phyloP scores from a whole-genome alignment of 495 filamentous ascomycete species.

The Xylaria palmicola region DNA sequence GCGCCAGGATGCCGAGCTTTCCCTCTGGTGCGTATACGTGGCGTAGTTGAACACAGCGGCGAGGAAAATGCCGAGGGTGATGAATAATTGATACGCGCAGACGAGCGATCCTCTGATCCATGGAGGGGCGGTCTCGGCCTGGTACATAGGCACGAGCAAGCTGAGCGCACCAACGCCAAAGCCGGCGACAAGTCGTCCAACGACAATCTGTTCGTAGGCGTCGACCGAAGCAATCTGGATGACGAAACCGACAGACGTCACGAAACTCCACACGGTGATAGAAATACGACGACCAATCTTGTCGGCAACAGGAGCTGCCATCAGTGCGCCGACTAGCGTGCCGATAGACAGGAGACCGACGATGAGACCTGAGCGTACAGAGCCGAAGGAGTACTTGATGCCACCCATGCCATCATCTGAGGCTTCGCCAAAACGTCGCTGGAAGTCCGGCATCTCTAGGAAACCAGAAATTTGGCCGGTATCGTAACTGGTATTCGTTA shows the following conservation, averaged over 20 bases:
- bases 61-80: slow-evolving; percentile 73
- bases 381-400: slow-evolving; percentile 16
- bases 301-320: slow-evolving; percentile 34
- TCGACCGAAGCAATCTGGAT: slow-evolving; percentile 56
- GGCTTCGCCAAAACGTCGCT: slow-evolving; percentile 41
- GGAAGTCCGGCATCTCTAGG: slow-evolving; percentile 58
- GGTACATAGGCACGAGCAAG: slow-evolving; percentile 63
- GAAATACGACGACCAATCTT: slow-evolving; percentile 35
- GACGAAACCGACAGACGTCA: slow-evolving; percentile 44
- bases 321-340: slow-evolving; percentile 35
- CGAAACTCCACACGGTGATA: slow-evolving; percentile 30
- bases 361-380: slow-evolving; percentile 36
- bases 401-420: slow-evolving; percentile 27
- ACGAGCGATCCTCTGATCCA: slow-evolving; percentile 61
- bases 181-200: slow-evolving; percentile 58
- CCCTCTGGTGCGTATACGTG: slow-evolving; percentile 42
- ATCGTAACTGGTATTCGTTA: slow-evolving; percentile 52
- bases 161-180: slow-evolving; percentile 65
- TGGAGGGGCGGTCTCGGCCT: slow-evolving; percentile 50
- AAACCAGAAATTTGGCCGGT: slow-evolving; percentile 63
- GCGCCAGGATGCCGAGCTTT: slow-evolving; percentile 58
- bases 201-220: slow-evolving; percentile 48
- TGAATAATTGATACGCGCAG: slow-evolving; percentile 72
- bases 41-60: slow-evolving; percentile 68
- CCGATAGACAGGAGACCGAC: slow-evolving; percentile 48